These are phyloP conservation scores for Xenoacremonium recifei DNA, from an alignment of 2,329 filamentous ascomycete species.

Conservation along the genomic window DNA sequence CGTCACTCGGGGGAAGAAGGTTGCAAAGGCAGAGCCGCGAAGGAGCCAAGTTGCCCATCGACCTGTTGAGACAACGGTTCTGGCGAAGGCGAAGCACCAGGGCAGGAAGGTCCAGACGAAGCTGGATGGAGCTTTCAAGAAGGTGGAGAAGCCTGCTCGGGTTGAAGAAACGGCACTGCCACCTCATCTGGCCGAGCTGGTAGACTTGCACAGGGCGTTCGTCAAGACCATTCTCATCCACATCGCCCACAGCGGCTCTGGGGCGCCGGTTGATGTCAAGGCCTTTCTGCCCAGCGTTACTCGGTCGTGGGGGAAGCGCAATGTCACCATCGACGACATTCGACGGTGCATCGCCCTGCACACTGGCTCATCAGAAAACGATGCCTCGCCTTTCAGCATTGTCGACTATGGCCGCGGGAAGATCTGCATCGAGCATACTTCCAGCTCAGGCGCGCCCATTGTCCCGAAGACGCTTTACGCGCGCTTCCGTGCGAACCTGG, in stretches of 20 bases:
- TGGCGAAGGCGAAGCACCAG: constrained; percentile 29
- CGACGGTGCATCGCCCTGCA: constrained; percentile 66
- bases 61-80: constrained; percentile 29
- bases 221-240: constrained; percentile 68
- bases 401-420: constrained; percentile 55
- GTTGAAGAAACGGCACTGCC: constrained; percentile 40
- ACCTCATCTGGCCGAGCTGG: constrained; percentile 55
- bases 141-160: constrained; percentile 28
- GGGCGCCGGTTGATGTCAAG: constrained; percentile 62
- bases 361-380: constrained; percentile 29
- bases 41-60: constrained; percentile 29
- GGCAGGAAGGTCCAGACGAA: constrained; percentile 31
- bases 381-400: constrained; percentile 41
- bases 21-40: constrained; percentile 28
- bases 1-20: constrained; percentile 29
- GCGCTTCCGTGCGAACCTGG: constrained; percentile 54
- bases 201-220: constrained; percentile 65
- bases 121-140: constrained; percentile 42
- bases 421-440: constrained; percentile 58
- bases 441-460: constrained; percentile 36
- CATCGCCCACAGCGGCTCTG: constrained; percentile 64
- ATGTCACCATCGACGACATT: constrained; percentile 64
- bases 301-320: constrained; percentile 70
- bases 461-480: constrained; percentile 52
- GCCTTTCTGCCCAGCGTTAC: constrained; percentile 62